Evolutionary conservation across 345 rosid species (phyloP).

Genomic region (Atalantia buxifolia): DNA sequence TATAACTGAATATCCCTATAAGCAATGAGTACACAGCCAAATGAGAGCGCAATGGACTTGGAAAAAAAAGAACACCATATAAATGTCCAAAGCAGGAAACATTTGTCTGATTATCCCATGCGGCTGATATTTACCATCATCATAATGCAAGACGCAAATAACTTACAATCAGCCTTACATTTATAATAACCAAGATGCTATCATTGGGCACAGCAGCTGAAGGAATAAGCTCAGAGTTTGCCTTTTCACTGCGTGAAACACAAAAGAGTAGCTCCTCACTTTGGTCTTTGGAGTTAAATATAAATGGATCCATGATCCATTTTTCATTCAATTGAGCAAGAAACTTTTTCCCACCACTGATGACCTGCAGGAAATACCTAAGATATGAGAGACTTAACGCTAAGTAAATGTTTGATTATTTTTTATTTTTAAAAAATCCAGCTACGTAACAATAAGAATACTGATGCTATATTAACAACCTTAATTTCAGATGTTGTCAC

Average conservation of each 20-base stretch:
- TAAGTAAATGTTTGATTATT: not conserved
- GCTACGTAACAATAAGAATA: not conserved
- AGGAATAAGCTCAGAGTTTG: slow-evolving; percentile 27
- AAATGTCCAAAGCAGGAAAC: not conserved
- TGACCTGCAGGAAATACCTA: slow-evolving; percentile 19
- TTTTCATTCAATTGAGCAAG: slow-evolving; percentile 32
- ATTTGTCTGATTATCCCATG: not conserved
- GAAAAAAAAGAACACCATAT: not conserved
- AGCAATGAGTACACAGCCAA: slow-evolving; percentile 1
- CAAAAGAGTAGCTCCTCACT: slow-evolving; percentile 33
- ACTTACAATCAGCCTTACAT: slow-evolving; percentile 22
- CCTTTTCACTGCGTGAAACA: slow-evolving; percentile 24
- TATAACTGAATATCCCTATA: not conserved
- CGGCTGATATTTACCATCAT: slow-evolving; percentile 1
- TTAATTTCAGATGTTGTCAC: slow-evolving; percentile 32
- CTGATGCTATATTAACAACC: slow-evolving; percentile 15
- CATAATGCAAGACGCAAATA: not conserved
- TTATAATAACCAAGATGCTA: slow-evolving; percentile 22
- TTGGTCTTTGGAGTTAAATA: slow-evolving; percentile 17
- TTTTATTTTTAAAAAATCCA: too few species aligned
- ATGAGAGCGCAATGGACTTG: not conserved
- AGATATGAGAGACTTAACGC: not conserved
- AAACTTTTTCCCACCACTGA: slow-evolving; percentile 30
- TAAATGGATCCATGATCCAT: slow-evolving; percentile 8
- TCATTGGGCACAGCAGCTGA: slow-evolving; percentile 25